Base-by-base conservation (phyloP, 768 basidiomycete species). In the Hericium alpestre region DNA sequence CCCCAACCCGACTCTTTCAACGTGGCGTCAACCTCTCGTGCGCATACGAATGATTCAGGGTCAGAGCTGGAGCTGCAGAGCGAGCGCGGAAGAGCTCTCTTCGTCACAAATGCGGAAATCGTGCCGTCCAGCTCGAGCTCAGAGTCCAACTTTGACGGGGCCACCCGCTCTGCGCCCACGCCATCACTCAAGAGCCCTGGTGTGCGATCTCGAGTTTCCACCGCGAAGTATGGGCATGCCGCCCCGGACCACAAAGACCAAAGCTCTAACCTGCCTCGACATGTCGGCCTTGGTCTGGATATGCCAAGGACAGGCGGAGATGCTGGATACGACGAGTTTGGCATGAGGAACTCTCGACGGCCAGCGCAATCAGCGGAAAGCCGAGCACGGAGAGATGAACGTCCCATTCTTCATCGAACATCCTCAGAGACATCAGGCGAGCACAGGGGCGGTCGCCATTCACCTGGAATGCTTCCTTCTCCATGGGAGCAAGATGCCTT, bases 31-130 rank as follows among this genome's bases (percentile, higher is more conserved):
- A 15, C 18, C 3, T 16, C 20, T 13, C 43, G 20, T 22, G n/a
- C 54, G 32, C 15, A 16, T 18, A 27, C 15, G 11, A 41, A 8
- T 20, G 41, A 25, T 7, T 39, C 54, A 4, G 20, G 18, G n/a
- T 43, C 23, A 9, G 54, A 54, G 16, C 23, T 54, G 40, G 54
- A 54, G 10, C 32, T 54, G 43, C 54, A n/a, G 4, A 54, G 54
- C 23, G 54, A 54, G 40, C 54, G 38, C 13, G 18, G 54, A 7
- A n/a, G 40, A 4, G 54, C 54, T 15, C 61, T 69, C 1, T 60
- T 67, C 2, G 64, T 67, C 6, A 54, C 66, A 2, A 67, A 69
- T 50, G 66, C 63, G 25, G 60, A 55, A 3, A 62, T 65, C 25
- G 53, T 63, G 2, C 64, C 64, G 9, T 54, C 54, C 15, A 54